Evolutionary conservation across 2,329 filamentous ascomycete genomes (phyloP).

Genomic region (Cladosporium halotolerans): DNA sequence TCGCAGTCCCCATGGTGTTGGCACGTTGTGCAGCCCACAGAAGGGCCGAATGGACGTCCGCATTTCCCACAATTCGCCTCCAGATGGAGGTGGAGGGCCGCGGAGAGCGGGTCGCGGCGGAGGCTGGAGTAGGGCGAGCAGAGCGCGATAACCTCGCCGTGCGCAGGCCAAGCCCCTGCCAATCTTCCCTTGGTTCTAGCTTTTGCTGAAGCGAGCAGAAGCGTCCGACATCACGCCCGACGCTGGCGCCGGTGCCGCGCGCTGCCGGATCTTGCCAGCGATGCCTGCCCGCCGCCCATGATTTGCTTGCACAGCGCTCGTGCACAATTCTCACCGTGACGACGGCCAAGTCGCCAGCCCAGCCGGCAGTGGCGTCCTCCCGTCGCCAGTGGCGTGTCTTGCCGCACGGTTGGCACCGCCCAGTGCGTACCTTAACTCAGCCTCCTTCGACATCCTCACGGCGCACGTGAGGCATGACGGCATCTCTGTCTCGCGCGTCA

Average conservation of each 20-base stretch:
- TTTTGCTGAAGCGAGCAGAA: conserved; percentile 1
- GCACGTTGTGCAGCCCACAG: conserved; percentile 6
- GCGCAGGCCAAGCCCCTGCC: conserved; percentile 3
- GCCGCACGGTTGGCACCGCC: too few species aligned
- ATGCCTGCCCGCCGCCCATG: too few species aligned
- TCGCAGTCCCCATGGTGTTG: not conserved
- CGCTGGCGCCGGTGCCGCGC: not conserved
- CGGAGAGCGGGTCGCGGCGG: conserved; percentile 1
- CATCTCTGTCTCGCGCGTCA: not conserved
- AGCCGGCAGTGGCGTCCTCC: not conserved
- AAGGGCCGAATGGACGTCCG: conserved; percentile 5
- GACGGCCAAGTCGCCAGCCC: conserved; percentile 3
- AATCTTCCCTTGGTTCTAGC: not conserved
- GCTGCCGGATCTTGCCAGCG: too few species aligned
- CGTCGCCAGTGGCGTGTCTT: conserved; percentile 3
- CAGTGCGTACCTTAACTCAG: not conserved
- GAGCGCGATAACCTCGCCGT: not conserved
- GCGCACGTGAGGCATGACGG: conserved; percentile 7
- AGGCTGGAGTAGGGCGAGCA: not conserved
- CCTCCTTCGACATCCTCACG: not conserved
- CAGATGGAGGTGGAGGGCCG: conserved; percentile 1
- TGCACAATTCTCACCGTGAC: not conserved
- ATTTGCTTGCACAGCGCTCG: too few species aligned
- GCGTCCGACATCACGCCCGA: conserved; percentile 2
- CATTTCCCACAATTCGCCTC: not conserved